phyloP scores from a whole-genome alignment of 2,329 filamentous ascomycete species.

The Monosporascus sp. region DNA sequence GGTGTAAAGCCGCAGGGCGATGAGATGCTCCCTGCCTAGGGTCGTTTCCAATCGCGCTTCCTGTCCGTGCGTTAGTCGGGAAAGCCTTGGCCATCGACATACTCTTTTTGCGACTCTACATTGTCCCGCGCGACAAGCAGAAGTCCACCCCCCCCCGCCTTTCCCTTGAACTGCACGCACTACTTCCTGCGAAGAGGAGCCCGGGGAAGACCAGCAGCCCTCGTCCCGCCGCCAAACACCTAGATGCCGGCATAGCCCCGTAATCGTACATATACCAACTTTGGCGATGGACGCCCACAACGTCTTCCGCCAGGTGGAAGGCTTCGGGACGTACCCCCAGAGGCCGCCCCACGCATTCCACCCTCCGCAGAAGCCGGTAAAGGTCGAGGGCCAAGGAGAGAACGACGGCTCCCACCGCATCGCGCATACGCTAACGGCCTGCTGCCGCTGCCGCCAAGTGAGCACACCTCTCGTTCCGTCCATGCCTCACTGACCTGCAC shows the following conservation, averaged over 20 bases:
- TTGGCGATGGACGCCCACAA: slow-evolving; percentile 52
- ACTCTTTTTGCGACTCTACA: too few relatives aligned
- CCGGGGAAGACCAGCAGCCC: background rate
- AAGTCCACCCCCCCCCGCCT: background rate
- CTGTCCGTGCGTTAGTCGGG: too few relatives aligned
- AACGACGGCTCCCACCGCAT: slow-evolving; percentile 55
- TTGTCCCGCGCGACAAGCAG: background rate
- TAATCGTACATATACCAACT: slow-evolving; percentile 1
- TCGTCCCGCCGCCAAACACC: background rate
- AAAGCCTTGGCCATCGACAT: too few relatives aligned
- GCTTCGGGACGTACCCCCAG: slow-evolving; percentile 41
- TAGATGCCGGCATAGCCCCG: background rate
- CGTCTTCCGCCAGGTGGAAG: slow-evolving; percentile 51
- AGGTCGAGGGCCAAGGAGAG: slow-evolving; percentile 40
- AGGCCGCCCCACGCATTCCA: slow-evolving; percentile 30
- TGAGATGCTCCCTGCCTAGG: too few relatives aligned
- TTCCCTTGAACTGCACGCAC: background rate
- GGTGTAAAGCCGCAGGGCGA: too few relatives aligned
- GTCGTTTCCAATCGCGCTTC: too few relatives aligned
- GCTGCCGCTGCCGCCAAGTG: slow-evolving; percentile 75
- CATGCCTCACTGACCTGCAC: background rate
- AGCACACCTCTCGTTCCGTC: slow-evolving; percentile 21
- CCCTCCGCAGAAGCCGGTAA: slow-evolving; percentile 21
- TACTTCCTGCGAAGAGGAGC: background rate
- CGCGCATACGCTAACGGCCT: slow-evolving; percentile 75